These are phyloP conservation scores for Backusella tarrabulga DNA, from an alignment of 192 early-diverging fungal species.

Conservation along the genomic window DNA sequence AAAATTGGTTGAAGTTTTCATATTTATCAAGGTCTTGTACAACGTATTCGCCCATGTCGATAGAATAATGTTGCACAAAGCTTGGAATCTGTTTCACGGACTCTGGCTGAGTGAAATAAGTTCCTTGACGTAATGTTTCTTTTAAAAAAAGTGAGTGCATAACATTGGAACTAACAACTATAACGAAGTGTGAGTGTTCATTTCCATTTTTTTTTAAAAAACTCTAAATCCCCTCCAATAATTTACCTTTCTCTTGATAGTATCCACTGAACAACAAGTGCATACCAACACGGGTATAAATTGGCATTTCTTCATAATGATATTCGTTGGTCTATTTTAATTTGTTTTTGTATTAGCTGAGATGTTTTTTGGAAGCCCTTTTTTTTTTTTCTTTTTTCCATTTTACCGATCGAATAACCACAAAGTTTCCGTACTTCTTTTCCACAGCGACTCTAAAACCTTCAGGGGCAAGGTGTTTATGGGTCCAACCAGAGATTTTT, in stretches of 20 bases:
- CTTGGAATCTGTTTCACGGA: conserved; percentile 52
- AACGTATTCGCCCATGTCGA: conserved; percentile 62
- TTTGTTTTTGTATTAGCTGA: neutral
- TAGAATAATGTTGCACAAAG: conserved; percentile 67
- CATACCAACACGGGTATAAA: conserved; percentile 53
- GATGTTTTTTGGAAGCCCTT: neutral
- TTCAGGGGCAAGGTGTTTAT: conserved; percentile 38
- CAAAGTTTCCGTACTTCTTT: conserved; percentile 43
- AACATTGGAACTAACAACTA: conserved; percentile 18
- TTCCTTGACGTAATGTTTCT: conserved; percentile 26
- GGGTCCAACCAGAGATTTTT: conserved; percentile 27
- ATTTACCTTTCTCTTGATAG: conserved; percentile 37
- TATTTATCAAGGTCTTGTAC: conserved; percentile 52
- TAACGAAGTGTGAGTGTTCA: neutral
- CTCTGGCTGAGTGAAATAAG: conserved; percentile 27
- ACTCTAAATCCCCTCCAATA: neutral
- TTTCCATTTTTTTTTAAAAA: neutral
- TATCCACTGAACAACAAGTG: conserved; percentile 46
- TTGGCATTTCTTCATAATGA: conserved; percentile 52
- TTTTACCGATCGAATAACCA: conserved; percentile 36
- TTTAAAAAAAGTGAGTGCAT: conserved; percentile 30
- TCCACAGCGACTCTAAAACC: conserved; percentile 41
- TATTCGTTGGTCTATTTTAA: conserved; percentile 37
- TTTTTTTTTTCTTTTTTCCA: neutral
- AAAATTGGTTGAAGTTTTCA: conserved; percentile 71